Percentiles rank a stretch among this genome's conserved stretches.
Evolutionary conservation across 352 stramenopile species (phyloP).

Genomic region (Globisporangium parvum): DNA sequence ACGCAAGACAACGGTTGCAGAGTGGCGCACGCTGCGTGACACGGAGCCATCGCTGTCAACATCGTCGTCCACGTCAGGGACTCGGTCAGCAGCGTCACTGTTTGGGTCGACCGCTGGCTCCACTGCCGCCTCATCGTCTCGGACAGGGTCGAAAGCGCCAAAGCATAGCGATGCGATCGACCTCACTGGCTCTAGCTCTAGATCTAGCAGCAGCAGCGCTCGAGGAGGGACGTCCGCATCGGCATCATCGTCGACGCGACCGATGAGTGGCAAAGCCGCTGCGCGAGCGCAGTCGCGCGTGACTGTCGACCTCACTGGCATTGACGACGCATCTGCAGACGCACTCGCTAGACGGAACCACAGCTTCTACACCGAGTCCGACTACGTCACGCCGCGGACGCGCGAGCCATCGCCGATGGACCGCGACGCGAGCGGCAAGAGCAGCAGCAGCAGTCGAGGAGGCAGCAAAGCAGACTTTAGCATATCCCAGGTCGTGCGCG

Average conservation of each 20-base stretch:
- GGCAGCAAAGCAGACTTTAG: conserved; percentile 26
- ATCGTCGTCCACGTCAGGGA: too few relatives aligned
- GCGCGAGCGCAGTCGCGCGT: conserved; percentile 34
- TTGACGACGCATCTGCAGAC: conserved; percentile 28
- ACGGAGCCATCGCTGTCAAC: neutral
- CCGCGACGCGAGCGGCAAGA: conserved; percentile 25
- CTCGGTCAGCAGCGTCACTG: neutral
- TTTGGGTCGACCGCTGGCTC: conserved; percentile 2
- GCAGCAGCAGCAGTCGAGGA: neutral
- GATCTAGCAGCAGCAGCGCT: neutral
- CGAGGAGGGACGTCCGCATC: too few relatives aligned
- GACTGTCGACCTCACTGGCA: conserved; percentile 41
- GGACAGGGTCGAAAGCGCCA: conserved; percentile 15
- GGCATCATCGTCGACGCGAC: conserved; percentile 10
- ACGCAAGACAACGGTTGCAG: conserved; percentile 23
- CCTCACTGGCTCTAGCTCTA: conserved; percentile 14
- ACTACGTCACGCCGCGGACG: conserved; percentile 26
- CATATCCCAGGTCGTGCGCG: conserved; percentile 61
- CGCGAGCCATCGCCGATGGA: conserved; percentile 15
- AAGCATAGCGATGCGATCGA: conserved; percentile 14
- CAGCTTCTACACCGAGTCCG: conserved; percentile 70
- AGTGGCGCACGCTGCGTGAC: conserved; percentile 9
- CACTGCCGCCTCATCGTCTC: conserved; percentile 18
- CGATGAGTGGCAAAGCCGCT: conserved; percentile 61
- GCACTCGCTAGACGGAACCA: conserved; percentile 49